Evolutionary conservation across 2,329 filamentous ascomycete genomes (phyloP).

Genomic region (Pseudogymnoascus sp.): DNA sequence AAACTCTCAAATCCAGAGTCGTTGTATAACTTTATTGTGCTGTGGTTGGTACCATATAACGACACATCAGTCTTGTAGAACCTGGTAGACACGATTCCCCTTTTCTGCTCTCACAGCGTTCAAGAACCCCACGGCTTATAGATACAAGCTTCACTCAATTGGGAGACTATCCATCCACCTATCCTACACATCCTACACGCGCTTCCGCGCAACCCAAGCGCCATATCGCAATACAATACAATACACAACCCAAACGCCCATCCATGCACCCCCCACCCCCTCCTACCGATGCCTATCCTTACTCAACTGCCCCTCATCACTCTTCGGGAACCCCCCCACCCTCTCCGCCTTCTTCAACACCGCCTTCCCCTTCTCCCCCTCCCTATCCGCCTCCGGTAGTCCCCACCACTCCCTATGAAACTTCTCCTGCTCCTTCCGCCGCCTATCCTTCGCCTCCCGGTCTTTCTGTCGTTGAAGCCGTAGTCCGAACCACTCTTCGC

Average conservation of each 20-base stretch:
- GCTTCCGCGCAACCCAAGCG: neutral
- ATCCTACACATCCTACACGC: constrained; percentile 4
- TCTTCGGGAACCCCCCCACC: constrained; percentile 43
- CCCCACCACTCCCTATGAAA: constrained; percentile 63
- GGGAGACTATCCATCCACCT: constrained; percentile 3
- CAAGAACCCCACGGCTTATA: neutral
- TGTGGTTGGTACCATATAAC: neutral
- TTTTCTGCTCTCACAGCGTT: neutral
- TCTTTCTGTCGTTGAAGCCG: constrained; percentile 61
- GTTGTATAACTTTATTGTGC: neutral
- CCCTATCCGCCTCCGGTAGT: constrained; percentile 47
- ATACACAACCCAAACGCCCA: neutral
- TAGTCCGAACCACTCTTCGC: constrained; percentile 86
- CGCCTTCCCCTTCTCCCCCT: constrained; percentile 46
- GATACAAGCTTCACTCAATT: constrained; percentile 5
- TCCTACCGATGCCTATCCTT: constrained; percentile 27
- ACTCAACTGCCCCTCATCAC: constrained; percentile 25
- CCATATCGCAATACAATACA: neutral
- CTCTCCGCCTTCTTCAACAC: constrained; percentile 46
- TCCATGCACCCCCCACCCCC: neutral
- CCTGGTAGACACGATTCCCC: neutral
- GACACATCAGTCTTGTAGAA: neutral
- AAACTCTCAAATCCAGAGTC: neutral
- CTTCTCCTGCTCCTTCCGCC: constrained; percentile 53
- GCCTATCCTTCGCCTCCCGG: constrained; percentile 52